Percentiles rank a stretch among this genome's conserved stretches.
phyloP scores from a whole-genome alignment of 192 early-diverging fungal species.

The Pecoramyces ruminantium region DNA sequence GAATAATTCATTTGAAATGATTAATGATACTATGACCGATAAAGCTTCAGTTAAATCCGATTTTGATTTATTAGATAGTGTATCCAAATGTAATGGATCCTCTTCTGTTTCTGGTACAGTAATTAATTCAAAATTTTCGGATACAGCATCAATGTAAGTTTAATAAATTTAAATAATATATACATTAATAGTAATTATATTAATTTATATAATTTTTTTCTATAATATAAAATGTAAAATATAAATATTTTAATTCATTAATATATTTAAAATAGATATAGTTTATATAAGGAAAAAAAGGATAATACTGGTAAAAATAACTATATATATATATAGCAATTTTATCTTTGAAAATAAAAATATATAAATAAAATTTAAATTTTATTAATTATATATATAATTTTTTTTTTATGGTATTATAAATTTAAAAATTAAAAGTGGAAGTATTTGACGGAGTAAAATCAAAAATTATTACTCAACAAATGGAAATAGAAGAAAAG shows the following conservation, averaged over 20 bases:
- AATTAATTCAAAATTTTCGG: slow-evolving; percentile 1
- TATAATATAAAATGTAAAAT: too few relatives aligned
- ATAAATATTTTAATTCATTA: too few relatives aligned
- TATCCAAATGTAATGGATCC: not conserved
- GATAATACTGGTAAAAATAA: not conserved
- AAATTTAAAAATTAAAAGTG: not conserved
- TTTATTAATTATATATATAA: too few relatives aligned
- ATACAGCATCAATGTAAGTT: slow-evolving; percentile 1
- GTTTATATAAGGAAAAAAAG: not conserved
- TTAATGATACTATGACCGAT: slow-evolving; percentile 1
- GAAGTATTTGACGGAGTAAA: slow-evolving; percentile 37
- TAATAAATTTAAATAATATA: not conserved
- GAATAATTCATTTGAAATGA: slow-evolving; percentile 7
- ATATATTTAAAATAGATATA: not conserved
- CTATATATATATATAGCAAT: not conserved
- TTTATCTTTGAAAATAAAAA: not conserved
- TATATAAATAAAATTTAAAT: not conserved
- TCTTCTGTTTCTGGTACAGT: not conserved
- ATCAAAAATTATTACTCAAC: slow-evolving; percentile 28
- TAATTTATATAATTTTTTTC: too few relatives aligned
- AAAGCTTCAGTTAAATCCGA: not conserved
- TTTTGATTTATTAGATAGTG: not conserved
- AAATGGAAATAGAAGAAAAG: slow-evolving; percentile 31
- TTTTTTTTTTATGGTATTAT: not conserved
- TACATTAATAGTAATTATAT: not conserved